Evolutionary conservation across 2,329 filamentous ascomycete species (phyloP), one percentile per base, ranked within the genome.

Genomic region (Aspergillus pseudoviridinutans): DNA sequence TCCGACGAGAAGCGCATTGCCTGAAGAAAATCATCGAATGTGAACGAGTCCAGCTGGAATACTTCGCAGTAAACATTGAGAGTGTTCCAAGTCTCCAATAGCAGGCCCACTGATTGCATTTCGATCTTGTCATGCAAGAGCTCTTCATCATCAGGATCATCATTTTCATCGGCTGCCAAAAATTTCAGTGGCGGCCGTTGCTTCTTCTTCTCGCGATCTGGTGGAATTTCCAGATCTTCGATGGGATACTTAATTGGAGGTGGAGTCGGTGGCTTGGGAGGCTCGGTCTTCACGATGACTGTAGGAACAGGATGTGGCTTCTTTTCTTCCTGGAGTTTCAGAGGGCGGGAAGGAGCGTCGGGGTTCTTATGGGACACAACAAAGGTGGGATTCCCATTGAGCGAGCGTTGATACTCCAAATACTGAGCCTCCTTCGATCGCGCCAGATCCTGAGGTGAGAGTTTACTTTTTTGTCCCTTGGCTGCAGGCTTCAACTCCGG

Each of bases 31-130:
- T 99, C 94, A 71, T 99, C 94, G 68, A 97, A 95, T 0, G 93
- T 97, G 70, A 99, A 99, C 0, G 93, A 97, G 73, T 99, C 94
- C 27, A 99, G 82, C 68, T 91, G 86, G 70, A 96, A 96, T 20
- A 97, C 88, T 68, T 96, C 91, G 69, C 92, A 96, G 71, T 97
- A 97, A n/a, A 99, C 93, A 68, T 97, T 99, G 35, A 99, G 81
- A 0, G 92, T 97, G 66, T 97, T 92, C 94, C 94, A 99, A 0
- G 90, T 91, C 75, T 97, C 93, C 25, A 99, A 77, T 17, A 97
- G 78, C 2, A 86, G 83, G 0, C 92, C 92, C n/a, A 97, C 85
- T 3, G 91, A 93, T 66, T 89, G 86, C 85, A 93, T 94, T 22
- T 87, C 78, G 54, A 97, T 86, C 42, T 70, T 65, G 55, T 69